These are phyloP conservation scores for Puccinia coronata DNA, from an alignment of 1,284 basidiomycete genomes.

Conservation along the genomic window DNA sequence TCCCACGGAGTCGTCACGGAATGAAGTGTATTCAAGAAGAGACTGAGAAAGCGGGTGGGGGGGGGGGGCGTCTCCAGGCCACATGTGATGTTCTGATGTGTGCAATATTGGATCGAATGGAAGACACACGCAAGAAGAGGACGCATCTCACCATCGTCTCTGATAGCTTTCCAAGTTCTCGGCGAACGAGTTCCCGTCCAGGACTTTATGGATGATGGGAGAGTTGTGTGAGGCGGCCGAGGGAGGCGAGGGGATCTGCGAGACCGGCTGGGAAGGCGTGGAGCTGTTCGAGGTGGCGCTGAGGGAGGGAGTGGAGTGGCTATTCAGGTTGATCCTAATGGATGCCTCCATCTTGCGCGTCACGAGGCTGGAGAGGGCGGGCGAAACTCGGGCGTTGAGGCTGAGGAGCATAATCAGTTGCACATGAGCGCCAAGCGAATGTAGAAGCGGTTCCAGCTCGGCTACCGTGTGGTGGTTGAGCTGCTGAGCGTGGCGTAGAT, in stretches of 20 bases:
- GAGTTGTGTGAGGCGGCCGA: not conserved
- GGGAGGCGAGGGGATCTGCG: not conserved
- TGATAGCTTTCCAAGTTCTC: no score
- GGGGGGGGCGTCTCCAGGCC: no score
- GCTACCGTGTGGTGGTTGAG: slow-evolving; percentile 13
- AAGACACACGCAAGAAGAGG: no score
- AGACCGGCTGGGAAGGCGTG: not conserved
- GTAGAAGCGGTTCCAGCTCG: not conserved
- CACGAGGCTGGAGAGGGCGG: not conserved
- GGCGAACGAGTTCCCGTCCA: no score
- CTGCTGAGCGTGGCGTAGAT: not conserved
- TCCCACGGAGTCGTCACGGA: no score
- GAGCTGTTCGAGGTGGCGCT: not conserved
- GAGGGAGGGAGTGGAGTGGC: not conserved
- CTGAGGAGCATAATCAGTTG: not conserved
- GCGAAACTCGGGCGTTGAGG: not conserved
- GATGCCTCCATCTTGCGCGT: not conserved
- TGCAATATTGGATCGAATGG: no score
- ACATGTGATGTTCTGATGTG: no score
- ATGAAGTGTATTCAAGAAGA: no score
- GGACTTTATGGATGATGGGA: not conserved
- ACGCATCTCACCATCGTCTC: no score
- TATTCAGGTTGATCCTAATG: slow-evolving; percentile 11
- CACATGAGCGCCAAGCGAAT: not conserved
- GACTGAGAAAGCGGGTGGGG: no score